Base-by-base conservation (phyloP, 2,329 filamentous ascomycete species). In the Lithohypha guttulata region DNA sequence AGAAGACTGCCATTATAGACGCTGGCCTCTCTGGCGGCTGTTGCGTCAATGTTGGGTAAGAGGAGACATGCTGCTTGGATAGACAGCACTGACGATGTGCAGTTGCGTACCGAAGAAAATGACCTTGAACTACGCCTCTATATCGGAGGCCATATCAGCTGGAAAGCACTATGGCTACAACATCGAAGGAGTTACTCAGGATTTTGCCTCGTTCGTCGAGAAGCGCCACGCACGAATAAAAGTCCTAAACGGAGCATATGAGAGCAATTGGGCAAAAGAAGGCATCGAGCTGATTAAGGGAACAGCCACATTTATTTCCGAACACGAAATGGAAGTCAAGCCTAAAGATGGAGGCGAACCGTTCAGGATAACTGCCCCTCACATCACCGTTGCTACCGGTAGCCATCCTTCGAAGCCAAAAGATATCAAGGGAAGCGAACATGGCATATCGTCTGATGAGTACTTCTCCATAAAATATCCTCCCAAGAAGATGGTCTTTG, bases 31-130 rank as follows among this genome's bases (percentile, higher is more conserved):
- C 62, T 19, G 68, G 68, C 21, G 67, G 65, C 36, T 66, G 61
- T 29, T 71, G 68, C 53, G 68, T 72, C 40, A 71, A 71, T 51
- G 69, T 71, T 48, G 69, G 67, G 66, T 70, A 57, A 49, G 62
- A 53, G 21, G 27, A 14, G 6, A 26, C 9, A n/a, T 19, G 10
- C 10, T 15, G 21, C 27, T 34, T 9, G 9, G 21, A 2, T 14
- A 8, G 9, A 6, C 19, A 11, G 10, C 18, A 34, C 21, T 14
- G 15, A 30, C 13, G n/a, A 4, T 32, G 8, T 8, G 21, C 39
- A 69, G 69, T 41, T 71, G 66, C 45, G 63, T 70, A 5, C 68
- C 68, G 19, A 70, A 70, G 54, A 70, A 69, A 45, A 68, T 69
- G 58, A 69, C 66, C 31, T 69, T 63, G 64, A 69, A 70, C 51